These are phyloP conservation scores for Pyrenochaeta sp. DNA, from an alignment of 2,329 filamentous ascomycete genomes.

Conservation along the genomic window DNA sequence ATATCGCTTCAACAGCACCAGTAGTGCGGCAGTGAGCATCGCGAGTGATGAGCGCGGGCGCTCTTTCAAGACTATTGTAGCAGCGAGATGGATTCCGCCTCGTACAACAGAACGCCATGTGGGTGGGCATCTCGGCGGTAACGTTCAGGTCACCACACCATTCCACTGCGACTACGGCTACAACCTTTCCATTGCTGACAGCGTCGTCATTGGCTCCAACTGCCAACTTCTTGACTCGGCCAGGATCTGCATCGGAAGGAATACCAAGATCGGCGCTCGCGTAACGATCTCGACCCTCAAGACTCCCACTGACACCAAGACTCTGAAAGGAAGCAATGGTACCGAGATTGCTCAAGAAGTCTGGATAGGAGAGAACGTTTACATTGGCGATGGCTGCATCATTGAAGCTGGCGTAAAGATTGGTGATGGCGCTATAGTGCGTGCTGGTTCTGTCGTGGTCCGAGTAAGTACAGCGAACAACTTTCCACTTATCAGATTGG, in stretches of 20 bases:
- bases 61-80: slow-evolving; percentile 75
- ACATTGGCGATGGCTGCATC: slow-evolving; percentile 69
- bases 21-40: slow-evolving; percentile 76
- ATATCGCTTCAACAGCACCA: slow-evolving; percentile 86
- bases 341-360: slow-evolving; percentile 75
- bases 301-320: slow-evolving; percentile 75
- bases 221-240: slow-evolving; percentile 90
- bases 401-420: slow-evolving; percentile 67
- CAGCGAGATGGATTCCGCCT: slow-evolving; percentile 60
- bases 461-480: slow-evolving; percentile 52
- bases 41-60: slow-evolving; percentile 70
- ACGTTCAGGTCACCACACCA: slow-evolving; percentile 82
- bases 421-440: slow-evolving; percentile 62
- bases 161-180: slow-evolving; percentile 97
- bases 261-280: slow-evolving; percentile 75
- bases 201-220: slow-evolving; percentile 82
- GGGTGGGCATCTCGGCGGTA: slow-evolving; percentile 72
- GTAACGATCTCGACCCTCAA: slow-evolving; percentile 85
- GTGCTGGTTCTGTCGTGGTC: slow-evolving; percentile 64
- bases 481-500: background rate
- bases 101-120: slow-evolving; percentile 14
- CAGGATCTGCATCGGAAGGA: slow-evolving; percentile 80
- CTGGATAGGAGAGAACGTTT: slow-evolving; percentile 76
- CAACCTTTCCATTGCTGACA: slow-evolving; percentile 87
- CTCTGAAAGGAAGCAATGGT: slow-evolving; percentile 76